phyloP scores from a whole-genome alignment of 768 basidiomycete genomes.

The Trametes meyenii region DNA sequence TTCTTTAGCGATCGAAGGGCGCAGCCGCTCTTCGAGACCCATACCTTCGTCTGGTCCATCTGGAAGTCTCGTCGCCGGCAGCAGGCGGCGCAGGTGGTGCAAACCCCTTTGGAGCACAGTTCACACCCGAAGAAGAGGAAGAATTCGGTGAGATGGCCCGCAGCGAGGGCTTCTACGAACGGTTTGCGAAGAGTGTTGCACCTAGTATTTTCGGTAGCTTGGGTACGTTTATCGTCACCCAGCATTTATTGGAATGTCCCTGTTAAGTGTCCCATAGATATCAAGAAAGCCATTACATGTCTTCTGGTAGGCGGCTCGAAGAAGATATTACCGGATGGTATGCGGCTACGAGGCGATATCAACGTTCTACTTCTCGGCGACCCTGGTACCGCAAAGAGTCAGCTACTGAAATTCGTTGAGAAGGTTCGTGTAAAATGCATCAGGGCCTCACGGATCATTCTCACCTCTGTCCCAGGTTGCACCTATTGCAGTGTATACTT shows the following conservation, averaged over 20 bases:
- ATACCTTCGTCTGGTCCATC: constrained; percentile 90
- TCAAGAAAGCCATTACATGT: constrained; percentile 97
- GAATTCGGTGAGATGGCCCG: constrained; percentile 92
- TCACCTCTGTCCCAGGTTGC: constrained; percentile 63
- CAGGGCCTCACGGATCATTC: not conserved
- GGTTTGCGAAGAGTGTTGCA: constrained; percentile 91
- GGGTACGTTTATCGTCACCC: constrained; percentile 51
- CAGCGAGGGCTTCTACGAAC: constrained; percentile 88
- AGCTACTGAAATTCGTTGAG: constrained; percentile 97
- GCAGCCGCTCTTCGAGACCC: constrained; percentile 90
- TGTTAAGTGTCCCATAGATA: constrained; percentile 60
- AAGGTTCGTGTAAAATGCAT: constrained; percentile 53
- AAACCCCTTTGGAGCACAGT: constrained; percentile 86
- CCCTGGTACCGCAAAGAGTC: constrained; percentile 98
- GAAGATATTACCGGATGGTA: constrained; percentile 95
- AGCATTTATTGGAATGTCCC: not conserved
- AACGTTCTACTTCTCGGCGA: constrained; percentile 96
- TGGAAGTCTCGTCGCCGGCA: constrained; percentile 85
- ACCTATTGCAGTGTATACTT: constrained; percentile 97
- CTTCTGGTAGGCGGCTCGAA: constrained; percentile 97
- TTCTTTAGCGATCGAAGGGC: constrained; percentile 70
- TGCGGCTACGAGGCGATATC: constrained; percentile 96
- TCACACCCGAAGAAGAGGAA: constrained; percentile 95
- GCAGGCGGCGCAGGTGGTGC: constrained; percentile 66
- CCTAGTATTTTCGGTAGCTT: constrained; percentile 96